These are phyloP conservation scores for Citrus medica DNA, from an alignment of 345 rosid genomes.

Conservation along the genomic window DNA sequence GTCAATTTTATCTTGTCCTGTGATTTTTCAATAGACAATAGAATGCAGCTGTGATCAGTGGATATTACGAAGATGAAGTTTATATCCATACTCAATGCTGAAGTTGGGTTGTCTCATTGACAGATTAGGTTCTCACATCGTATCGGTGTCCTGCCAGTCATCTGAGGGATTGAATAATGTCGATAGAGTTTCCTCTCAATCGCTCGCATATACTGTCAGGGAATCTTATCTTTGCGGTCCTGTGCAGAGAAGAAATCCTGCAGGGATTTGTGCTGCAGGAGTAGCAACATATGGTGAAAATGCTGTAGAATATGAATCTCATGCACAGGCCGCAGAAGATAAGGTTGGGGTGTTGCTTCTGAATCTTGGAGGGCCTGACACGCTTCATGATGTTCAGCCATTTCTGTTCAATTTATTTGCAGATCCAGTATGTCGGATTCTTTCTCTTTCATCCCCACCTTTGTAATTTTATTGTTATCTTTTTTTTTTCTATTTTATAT, in stretches of 20 bases:
- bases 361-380: constrained; percentile 89
- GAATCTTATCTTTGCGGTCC: constrained; percentile 10
- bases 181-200: constrained; percentile 14
- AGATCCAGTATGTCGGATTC: constrained; percentile 60
- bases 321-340: constrained; percentile 44
- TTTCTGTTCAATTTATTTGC: constrained; percentile 90
- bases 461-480: neutral
- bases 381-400: constrained; percentile 80
- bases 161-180: constrained; percentile 16
- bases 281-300: constrained; percentile 28
- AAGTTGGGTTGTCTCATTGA: neutral
- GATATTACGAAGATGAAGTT: neutral
- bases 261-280: constrained; percentile 39
- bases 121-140: constrained; percentile 24
- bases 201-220: constrained; percentile 5
- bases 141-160: constrained; percentile 13
- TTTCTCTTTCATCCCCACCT: neutral
- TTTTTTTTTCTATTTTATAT: neutral
- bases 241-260: constrained; percentile 32
- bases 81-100: neutral
- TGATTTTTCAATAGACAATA: neutral
- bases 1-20: neutral
- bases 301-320: constrained; percentile 22
- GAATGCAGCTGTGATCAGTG: neutral
- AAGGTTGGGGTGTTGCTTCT: constrained; percentile 79